These are phyloP conservation scores for Tephrocybe sp. DNA, from an alignment of 768 basidiomycete species.

Conservation along the genomic window DNA sequence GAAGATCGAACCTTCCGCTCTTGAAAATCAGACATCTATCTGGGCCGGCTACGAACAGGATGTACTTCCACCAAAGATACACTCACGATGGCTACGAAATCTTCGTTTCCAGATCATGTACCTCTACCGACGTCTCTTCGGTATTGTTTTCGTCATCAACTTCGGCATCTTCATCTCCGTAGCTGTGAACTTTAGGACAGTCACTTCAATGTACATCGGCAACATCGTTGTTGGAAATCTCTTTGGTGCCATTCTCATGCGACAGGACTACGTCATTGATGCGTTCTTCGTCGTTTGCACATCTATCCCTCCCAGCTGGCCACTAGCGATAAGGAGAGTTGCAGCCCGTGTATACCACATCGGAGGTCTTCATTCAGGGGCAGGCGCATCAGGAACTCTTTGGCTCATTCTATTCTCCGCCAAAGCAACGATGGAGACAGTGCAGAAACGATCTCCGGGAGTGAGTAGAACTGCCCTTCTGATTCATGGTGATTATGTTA, in stretches of 20 bases:
- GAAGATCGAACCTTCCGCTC: constrained; percentile 14
- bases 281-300: constrained; percentile 54
- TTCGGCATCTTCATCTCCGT: constrained; percentile 52
- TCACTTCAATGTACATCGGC: constrained; percentile 36
- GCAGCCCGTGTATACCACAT: constrained; percentile 61
- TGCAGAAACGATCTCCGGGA: constrained; percentile 21
- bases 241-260: constrained; percentile 47
- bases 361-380: constrained; percentile 61
- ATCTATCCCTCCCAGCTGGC: constrained; percentile 55
- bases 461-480: no score
- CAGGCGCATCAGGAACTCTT: constrained; percentile 51
- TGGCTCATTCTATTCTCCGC: constrained; percentile 53
- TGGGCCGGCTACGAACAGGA: constrained; percentile 60
- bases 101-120: constrained; percentile 57
- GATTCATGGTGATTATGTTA: no score
- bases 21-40: constrained; percentile 34
- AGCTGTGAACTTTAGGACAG: constrained; percentile 21
- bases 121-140: constrained; percentile 60
- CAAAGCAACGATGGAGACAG: constrained; percentile 52
- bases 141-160: constrained; percentile 58
- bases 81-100: constrained; percentile 37
- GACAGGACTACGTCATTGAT: constrained; percentile 61
- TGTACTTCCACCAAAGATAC: constrained; percentile 6
- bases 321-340: constrained; percentile 53
- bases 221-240: constrained; percentile 46